Evolutionary conservation across 495 filamentous ascomycete species (phyloP), one percentile per base, ranked within the genome.

Genomic region (Evansstolkia leycettana): DNA sequence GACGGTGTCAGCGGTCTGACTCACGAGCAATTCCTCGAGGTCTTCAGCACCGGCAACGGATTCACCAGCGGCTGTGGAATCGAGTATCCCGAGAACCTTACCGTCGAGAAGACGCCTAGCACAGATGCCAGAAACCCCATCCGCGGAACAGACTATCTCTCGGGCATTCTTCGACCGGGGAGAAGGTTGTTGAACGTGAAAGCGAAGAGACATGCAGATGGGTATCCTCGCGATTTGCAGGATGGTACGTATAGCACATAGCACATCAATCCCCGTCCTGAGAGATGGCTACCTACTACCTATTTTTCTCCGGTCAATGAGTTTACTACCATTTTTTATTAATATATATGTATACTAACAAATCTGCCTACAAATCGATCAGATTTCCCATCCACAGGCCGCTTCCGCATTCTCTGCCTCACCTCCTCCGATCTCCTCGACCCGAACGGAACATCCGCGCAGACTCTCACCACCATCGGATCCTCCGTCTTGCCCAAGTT

Each of bases 1-100:
- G 49, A 57, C 12, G 46, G 42, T 4, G 42, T 40, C 6, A 45
- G 51, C 15, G 59, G 60, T 11, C 49, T 75, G 15, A 67, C 58
- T 7, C 67, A 69, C 43, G 57, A 61, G 1, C 60, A 69, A 40
- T 76, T 76, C 51, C 60, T 72, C 25, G 41, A 69, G 8, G 62
- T 57, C 12, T 69, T 69, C 34, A 60, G 57, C 25, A 55, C 54
- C 2, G 57, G 57, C n/a, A 58, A 60, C 13, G 55, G 66, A 0
- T 70, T 72, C 40, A 58, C 65, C 13, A 64, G 57, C 12, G 68
- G 67, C 1, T 61, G 59, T 23, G 58, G 61, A 11, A 58, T 69
- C 13, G 60, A 68, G 32, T 72, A 72, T 38, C 48, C 49, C 2
- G 59, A 58, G 14, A 66, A 56, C 25, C 28, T 55, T n/a, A 50